Conservation (phyloP, 306 rosid species). For the Vigna nakashimae region DNA sequence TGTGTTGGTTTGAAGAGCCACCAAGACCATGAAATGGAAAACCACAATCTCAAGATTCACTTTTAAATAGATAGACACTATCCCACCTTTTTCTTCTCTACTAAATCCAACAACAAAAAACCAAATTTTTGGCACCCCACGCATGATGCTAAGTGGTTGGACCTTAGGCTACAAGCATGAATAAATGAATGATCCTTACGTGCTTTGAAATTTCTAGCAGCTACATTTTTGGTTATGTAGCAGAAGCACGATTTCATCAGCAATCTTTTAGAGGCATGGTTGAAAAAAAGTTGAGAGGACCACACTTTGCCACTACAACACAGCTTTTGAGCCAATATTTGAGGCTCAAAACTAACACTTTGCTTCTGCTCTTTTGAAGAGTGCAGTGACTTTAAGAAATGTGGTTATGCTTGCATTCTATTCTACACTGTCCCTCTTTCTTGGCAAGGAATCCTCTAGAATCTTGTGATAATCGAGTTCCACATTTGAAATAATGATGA, state of each 20-base stretch:
- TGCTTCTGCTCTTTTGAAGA: slow-evolving; percentile 17
- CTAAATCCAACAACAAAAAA: slow-evolving; percentile 5
- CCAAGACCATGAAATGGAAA: slow-evolving; percentile 45
- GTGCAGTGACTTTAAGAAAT: slow-evolving; percentile 43
- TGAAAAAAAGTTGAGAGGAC: slow-evolving; percentile 48
- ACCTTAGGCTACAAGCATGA: slow-evolving; percentile 16
- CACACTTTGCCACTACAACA: slow-evolving; percentile 43
- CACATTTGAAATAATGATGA: slow-evolving; percentile 25
- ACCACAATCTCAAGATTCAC: slow-evolving; percentile 41
- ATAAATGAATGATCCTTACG: not conserved
- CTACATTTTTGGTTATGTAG: slow-evolving; percentile 33
- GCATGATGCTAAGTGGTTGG: slow-evolving; percentile 37
- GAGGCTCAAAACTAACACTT: slow-evolving; percentile 41
- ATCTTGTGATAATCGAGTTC: not conserved
- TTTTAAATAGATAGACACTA: slow-evolving; percentile 40
- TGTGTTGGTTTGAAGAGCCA: not conserved
- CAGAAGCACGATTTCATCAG: slow-evolving; percentile 31
- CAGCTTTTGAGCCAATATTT: slow-evolving; percentile 36
- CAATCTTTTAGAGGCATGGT: slow-evolving; percentile 37
- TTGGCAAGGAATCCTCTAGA: slow-evolving; percentile 30
- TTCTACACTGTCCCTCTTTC: slow-evolving; percentile 29
- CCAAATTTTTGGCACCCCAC: slow-evolving; percentile 14
- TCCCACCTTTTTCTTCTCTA: not conserved
- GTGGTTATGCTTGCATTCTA: slow-evolving; percentile 41
- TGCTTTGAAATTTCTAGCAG: slow-evolving; percentile 41